Conservation (phyloP, 345 rosid genomes). For the Kandelia obovata region DNA sequence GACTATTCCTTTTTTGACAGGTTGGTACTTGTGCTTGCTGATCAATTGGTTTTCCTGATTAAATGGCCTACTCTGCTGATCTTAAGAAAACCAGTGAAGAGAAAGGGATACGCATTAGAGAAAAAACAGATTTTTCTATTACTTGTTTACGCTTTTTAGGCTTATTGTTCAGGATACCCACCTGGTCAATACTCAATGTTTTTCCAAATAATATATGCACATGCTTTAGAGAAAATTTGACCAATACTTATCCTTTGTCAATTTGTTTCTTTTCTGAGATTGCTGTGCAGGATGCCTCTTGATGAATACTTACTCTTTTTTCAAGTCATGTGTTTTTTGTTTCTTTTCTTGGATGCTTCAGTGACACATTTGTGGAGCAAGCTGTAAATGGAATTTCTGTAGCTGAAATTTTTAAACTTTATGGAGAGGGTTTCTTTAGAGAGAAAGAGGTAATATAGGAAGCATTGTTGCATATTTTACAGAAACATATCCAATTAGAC, state of each 20-base stretch:
- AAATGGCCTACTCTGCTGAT: background rate
- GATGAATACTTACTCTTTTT: background rate
- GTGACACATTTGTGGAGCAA: constrained; percentile 73
- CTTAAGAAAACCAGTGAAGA: background rate
- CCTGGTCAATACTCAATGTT: too few species aligned
- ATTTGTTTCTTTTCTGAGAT: background rate
- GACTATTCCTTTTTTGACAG: constrained; percentile 75
- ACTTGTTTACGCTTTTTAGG: background rate
- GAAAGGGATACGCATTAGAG: constrained; percentile 3
- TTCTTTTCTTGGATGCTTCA: constrained; percentile 30
- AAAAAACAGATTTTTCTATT: background rate
- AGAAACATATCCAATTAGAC: background rate
- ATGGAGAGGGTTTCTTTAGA: constrained; percentile 84
- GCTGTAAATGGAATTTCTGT: constrained; percentile 61
- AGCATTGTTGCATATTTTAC: background rate
- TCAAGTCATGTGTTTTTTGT: constrained; percentile 4
- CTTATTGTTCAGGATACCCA: background rate
- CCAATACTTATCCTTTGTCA: background rate
- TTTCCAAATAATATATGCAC: too few species aligned
- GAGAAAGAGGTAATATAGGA: constrained; percentile 65
- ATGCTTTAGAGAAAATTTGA: background rate
- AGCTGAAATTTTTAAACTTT: constrained; percentile 69
- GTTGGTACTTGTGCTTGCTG: constrained; percentile 36
- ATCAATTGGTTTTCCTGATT: constrained; percentile 1
- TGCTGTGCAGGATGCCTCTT: constrained; percentile 8